Conservation (phyloP, 1,284 basidiomycete species). For the Chiua sp. region DNA sequence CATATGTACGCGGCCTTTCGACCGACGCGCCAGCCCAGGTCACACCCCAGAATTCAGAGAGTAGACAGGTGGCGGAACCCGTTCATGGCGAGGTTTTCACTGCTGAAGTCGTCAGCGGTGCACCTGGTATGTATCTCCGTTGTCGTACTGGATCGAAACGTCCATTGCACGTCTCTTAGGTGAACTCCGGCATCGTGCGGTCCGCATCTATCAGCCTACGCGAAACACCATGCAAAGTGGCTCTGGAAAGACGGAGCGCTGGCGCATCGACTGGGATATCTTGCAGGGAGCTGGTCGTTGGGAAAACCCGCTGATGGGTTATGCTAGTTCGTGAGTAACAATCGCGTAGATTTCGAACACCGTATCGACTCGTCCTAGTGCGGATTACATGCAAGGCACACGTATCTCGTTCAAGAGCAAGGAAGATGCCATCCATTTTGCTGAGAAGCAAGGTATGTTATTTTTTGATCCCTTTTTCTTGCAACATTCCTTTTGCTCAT, state of each 20-base stretch:
- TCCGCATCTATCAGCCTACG: constrained; percentile 94
- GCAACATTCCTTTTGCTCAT: not conserved
- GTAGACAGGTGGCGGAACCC: constrained; percentile 38
- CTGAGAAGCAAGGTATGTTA: constrained; percentile 84
- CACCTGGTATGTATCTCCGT: constrained; percentile 60
- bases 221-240: constrained; percentile 97
- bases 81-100: constrained; percentile 64
- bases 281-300: constrained; percentile 90
- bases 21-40: constrained; percentile 27
- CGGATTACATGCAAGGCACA: constrained; percentile 97
- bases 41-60: constrained; percentile 30
- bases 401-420: constrained; percentile 87
- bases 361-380: constrained; percentile 53
- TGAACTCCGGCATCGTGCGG: constrained; percentile 86
- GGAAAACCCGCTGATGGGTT: constrained; percentile 99
- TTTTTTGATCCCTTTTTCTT: not conserved
- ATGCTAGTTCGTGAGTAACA: constrained; percentile 84
- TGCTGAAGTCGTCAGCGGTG: constrained; percentile 81
- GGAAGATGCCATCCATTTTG: constrained; percentile 95
- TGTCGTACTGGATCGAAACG: not conserved
- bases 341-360: not conserved
- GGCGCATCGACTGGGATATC: constrained; percentile 96
- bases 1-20: constrained; percentile 22
- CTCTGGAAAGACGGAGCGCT: constrained; percentile 83
- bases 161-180: constrained; percentile 45